Conservation (phyloP, 2,329 filamentous ascomycete species). For the Hymenoscyphus occultus region DNA sequence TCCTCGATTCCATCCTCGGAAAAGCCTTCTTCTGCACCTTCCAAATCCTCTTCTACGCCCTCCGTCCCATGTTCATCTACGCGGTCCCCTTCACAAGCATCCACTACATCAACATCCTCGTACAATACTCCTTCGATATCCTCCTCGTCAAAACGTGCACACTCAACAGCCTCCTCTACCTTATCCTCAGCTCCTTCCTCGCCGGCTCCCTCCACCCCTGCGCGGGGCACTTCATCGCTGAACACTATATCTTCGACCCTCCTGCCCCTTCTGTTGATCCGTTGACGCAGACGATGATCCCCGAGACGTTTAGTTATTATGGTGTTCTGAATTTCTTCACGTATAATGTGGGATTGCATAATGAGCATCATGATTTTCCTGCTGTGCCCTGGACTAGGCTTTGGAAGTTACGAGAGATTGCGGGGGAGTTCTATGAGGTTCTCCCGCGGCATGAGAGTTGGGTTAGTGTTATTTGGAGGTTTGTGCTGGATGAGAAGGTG, state of each 20-base stretch:
- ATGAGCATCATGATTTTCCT: slow-evolving; percentile 98
- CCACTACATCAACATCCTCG: slow-evolving; percentile 75
- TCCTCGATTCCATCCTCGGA: slow-evolving; percentile 91
- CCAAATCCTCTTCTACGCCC: slow-evolving; percentile 97
- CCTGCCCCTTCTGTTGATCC: slow-evolving; percentile 50
- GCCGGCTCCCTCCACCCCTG: slow-evolving; percentile 92
- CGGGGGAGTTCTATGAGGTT: no score
- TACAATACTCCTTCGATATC: slow-evolving; percentile 77
- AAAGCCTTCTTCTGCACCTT: slow-evolving; percentile 99
- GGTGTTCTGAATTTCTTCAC: slow-evolving; percentile 87
- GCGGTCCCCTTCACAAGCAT: slow-evolving; percentile 81
- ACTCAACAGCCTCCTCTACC: slow-evolving; percentile 69
- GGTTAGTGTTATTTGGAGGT: no score
- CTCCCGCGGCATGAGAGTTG: no score
- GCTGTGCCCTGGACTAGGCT: slow-evolving; percentile 93
- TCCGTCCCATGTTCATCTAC: slow-evolving; percentile 94
- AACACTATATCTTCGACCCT: slow-evolving; percentile 83
- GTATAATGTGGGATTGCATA: slow-evolving; percentile 97
- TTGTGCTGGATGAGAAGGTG: no score
- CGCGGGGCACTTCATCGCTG: slow-evolving; percentile 96
- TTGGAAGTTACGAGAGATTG: slow-evolving; percentile 68
- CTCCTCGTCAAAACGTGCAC: slow-evolving; percentile 60
- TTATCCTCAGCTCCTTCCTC: slow-evolving; percentile 86
- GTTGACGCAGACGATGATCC: slow-evolving; percentile 58
- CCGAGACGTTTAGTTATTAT: slow-evolving; percentile 97